A percentile compares a stretch with the other conserved stretches of the same genome.
phyloP scores from a whole-genome alignment of 2,329 filamentous ascomycete species.

The Trichothecium roseum region DNA sequence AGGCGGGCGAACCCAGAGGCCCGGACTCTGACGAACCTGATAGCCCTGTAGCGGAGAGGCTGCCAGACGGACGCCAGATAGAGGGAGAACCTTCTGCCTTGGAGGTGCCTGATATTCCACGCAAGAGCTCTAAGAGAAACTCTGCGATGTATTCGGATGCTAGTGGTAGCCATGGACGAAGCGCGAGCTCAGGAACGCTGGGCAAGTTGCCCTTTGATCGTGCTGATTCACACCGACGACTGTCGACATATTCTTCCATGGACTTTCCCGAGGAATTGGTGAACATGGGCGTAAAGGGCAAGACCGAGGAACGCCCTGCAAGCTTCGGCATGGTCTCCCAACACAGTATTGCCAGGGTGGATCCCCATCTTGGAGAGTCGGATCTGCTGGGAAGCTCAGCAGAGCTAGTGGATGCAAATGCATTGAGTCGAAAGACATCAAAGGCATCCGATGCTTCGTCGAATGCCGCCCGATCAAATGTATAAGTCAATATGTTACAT shows the following conservation, averaged over 20 bases:
- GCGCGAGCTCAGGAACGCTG: no score
- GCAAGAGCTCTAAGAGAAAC: constrained; percentile 61
- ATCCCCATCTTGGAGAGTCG: constrained; percentile 31
- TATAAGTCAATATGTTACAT: no score
- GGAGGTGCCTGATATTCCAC: constrained; percentile 49
- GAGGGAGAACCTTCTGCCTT: constrained; percentile 27
- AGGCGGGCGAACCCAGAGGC: constrained; percentile 33
- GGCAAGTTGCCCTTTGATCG: constrained; percentile 44
- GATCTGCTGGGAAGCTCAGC: constrained; percentile 43
- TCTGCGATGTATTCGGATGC: constrained; percentile 27
- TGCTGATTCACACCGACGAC: constrained; percentile 39
- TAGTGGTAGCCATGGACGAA: no score
- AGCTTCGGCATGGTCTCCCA: constrained; percentile 48
- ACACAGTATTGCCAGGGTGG: constrained; percentile 44
- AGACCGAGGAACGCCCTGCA: constrained; percentile 34
- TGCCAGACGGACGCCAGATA: constrained; percentile 10
- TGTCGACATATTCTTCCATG: constrained; percentile 40
- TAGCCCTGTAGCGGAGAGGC: constrained; percentile 20
- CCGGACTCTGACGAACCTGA: constrained; percentile 33
- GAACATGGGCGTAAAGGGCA: constrained; percentile 12
- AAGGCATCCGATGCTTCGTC: no score
- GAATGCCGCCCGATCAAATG: no score
- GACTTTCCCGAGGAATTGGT: constrained; percentile 35
- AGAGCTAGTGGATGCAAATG: constrained; percentile 41
- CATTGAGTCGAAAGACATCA: not conserved